phyloP scores from a whole-genome alignment of 2,329 filamentous ascomycete genomes.

The Cladosporium sp. region DNA sequence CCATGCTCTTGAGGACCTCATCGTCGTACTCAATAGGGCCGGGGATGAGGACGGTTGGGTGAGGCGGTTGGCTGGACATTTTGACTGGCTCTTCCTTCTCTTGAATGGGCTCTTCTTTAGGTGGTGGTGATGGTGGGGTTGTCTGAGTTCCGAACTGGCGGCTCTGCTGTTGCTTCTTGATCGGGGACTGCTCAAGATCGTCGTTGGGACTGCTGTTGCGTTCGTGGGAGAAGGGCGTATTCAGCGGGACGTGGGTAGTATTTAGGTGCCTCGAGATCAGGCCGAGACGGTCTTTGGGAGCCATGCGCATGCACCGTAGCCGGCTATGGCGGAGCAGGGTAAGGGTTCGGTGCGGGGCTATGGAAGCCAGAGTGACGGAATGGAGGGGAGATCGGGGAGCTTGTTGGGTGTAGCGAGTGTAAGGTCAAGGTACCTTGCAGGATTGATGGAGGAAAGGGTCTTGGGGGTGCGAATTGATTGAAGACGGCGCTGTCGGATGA shows the following conservation, averaged over 20 bases:
- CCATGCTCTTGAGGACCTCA: constrained; percentile 92
- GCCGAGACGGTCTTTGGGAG: constrained; percentile 42
- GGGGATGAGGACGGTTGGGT: constrained; percentile 84
- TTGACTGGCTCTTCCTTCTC: constrained; percentile 32
- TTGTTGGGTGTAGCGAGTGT: too few relatives aligned
- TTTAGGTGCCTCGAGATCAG: constrained; percentile 64
- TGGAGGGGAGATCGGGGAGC: constrained; percentile 9
- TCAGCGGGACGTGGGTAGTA: constrained; percentile 57
- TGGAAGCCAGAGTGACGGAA: constrained; percentile 26
- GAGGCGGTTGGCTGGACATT: constrained; percentile 61
- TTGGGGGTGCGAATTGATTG: constrained; percentile 6
- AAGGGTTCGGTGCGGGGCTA: constrained; percentile 21
- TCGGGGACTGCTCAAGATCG: constrained; percentile 51
- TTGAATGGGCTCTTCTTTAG: constrained; percentile 26
- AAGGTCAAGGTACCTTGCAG: constrained; percentile 21
- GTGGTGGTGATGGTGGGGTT: constrained; percentile 19
- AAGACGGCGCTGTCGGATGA: not conserved
- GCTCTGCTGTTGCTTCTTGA: constrained; percentile 28
- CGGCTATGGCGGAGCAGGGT: constrained; percentile 22
- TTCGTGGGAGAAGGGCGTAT: constrained; percentile 65
- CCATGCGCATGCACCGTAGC: constrained; percentile 10
- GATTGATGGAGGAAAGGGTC: constrained; percentile 19
- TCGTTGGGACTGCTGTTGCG: constrained; percentile 53
- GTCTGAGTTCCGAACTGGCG: constrained; percentile 30
- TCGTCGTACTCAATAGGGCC: constrained; percentile 98